A percentile compares a stretch with the other conserved stretches of the same genome.
phyloP scores from a whole-genome alignment of 179 eudicot species.

The Silene coronaria region DNA sequence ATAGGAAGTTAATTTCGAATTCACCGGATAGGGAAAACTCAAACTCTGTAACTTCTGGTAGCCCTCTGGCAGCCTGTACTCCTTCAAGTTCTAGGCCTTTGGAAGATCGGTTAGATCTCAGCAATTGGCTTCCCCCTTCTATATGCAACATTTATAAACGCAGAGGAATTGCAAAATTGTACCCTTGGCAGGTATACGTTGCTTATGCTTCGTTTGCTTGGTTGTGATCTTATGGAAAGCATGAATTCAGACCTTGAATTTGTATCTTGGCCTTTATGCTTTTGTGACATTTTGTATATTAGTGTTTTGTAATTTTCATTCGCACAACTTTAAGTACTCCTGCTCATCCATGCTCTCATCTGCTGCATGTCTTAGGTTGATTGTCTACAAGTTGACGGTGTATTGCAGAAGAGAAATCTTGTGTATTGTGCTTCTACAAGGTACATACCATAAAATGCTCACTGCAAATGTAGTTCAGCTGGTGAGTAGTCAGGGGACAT shows the following conservation, averaged over 20 bases:
- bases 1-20: conserved; percentile 26
- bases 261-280: neutral
- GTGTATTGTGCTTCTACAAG: conserved; percentile 99
- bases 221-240: neutral
- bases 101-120: conserved; percentile 48
- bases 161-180: conserved; percentile 71
- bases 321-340: neutral
- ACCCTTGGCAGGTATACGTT: conserved; percentile 79
- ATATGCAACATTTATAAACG: conserved; percentile 60
- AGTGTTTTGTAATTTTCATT: neutral
- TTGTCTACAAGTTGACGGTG: conserved; percentile 96
- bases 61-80: conserved; percentile 36
- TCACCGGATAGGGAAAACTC: conserved; percentile 34
- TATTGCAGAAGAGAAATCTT: conserved; percentile 83
- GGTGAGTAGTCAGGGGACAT: neutral
- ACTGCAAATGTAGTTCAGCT: conserved; percentile 8
- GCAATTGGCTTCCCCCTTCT: conserved; percentile 76
- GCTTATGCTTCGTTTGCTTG: neutral
- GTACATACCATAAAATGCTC: conserved; percentile 27
- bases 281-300: neutral
- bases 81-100: conserved; percentile 58
- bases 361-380: conserved; percentile 61
- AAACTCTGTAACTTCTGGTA: conserved; percentile 18
- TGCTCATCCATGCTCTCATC: conserved; percentile 4
- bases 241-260: neutral